Base-by-base conservation (phyloP, 2,329 filamentous ascomycete species). In the Diaporthe ilicicola region DNA sequence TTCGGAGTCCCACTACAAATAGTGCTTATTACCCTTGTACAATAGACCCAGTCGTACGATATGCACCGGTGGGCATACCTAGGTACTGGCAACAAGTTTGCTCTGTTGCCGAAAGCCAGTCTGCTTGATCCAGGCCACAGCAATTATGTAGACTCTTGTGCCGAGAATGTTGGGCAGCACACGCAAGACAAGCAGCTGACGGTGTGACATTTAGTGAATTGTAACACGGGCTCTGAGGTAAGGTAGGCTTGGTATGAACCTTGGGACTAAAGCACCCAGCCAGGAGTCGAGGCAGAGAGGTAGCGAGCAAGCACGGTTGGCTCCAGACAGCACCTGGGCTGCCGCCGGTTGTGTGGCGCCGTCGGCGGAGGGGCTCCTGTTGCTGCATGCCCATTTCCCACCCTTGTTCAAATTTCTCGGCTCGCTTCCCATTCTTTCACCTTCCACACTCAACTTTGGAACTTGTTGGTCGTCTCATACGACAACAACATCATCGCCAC, bases 381-480 rank as follows among this genome's bases (percentile, higher is more conserved):
- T n/a, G n/a, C n/a, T 53, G 54, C 64, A 54, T 64, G 48, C 70
- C 54, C 55, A 71, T 67, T 55, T 68, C 65, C 65, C 65, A 68
- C 65, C 32, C 65, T 68, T 68, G 65, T 39, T 55, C 32, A 71
- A 54, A 71, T 71, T 68, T 68, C 69, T 62, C 64, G 64, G 69
- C 64, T 67, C 64, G 62, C 69, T 67, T 71, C 62, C 64, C 56
- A 64, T 61, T 71, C 39, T 51, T 68, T 59, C 53, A 68, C 46
- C 50, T 51, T 56, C 42, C 44, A 56, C 53, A 59, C 64, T 39
- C 70, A 65, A 65, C 42, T 48, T 46, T 44, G 22, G 13, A n/a
- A 48, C 53, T 50, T 34, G 53, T 39, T 62, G n/a, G 27, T 66
- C 56, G n/a, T 42, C 34, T 34, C 46, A 51, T 46, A 53, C 29